A percentile compares a stretch with the other conserved stretches of the same genome.
Evolutionary conservation across 2,329 filamentous ascomycete species (phyloP).

Genomic region (Sclerotinia trifoliorum): DNA sequence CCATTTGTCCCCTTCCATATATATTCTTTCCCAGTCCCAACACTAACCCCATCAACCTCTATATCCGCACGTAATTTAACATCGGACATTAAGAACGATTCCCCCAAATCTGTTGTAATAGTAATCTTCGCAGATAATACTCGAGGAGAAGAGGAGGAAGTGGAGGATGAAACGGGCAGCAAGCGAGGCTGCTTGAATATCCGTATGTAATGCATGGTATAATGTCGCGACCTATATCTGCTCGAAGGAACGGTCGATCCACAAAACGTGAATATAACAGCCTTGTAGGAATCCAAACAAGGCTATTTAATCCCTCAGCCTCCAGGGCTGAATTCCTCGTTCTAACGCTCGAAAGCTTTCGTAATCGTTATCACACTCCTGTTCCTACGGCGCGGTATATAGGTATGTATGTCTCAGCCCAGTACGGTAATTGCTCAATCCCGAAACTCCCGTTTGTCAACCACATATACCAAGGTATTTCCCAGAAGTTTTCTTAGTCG

Average conservation of each 20-base stretch:
- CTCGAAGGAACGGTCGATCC: not conserved
- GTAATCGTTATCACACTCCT: constrained; percentile 10
- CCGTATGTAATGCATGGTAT: constrained; percentile 60
- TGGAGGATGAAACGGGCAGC: constrained; percentile 37
- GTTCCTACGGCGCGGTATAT: constrained; percentile 1
- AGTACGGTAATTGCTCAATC: constrained; percentile 3
- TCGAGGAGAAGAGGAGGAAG: not conserved
- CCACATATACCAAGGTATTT: not conserved
- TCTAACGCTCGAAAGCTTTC: not conserved
- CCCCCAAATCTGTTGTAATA: constrained; percentile 66
- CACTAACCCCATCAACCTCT: constrained; percentile 21
- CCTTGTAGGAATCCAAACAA: constrained; percentile 2
- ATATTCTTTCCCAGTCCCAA: constrained; percentile 23
- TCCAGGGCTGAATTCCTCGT: constrained; percentile 7
- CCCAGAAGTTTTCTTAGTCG: constrained; percentile 9
- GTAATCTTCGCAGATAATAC: constrained; percentile 53
- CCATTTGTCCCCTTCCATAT: constrained; percentile 35
- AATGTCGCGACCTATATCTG: not conserved
- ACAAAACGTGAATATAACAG: not conserved
- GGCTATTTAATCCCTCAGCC: constrained; percentile 11
- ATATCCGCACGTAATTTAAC: constrained; percentile 29
- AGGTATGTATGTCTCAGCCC: constrained; percentile 13
- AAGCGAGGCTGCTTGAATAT: constrained; percentile 63
- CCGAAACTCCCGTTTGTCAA: constrained; percentile 4
- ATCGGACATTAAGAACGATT: constrained; percentile 39